Evolutionary conservation across 225 moss, liverwort and hornwort genomes (phyloP).

Genomic region (Polytrichum formosum): DNA sequence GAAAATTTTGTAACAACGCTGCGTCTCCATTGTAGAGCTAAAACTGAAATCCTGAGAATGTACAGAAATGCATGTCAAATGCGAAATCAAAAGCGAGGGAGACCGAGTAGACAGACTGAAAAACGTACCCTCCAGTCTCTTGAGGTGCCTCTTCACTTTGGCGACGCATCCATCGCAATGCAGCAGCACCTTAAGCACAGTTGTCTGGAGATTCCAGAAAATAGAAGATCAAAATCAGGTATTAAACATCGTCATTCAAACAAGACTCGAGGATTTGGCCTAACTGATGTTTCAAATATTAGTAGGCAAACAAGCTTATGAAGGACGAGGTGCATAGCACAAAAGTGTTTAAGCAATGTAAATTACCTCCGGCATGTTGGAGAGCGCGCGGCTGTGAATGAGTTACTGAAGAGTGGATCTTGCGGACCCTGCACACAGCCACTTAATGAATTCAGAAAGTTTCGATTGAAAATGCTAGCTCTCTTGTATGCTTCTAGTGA

Average conservation of each 20-base stretch:
- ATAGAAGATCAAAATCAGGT: neutral
- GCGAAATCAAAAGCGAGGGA: neutral
- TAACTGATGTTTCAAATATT: neutral
- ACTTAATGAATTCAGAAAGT: too few relatives aligned
- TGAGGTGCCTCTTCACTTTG: slow-evolving; percentile 52
- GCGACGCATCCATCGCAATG: slow-evolving; percentile 59
- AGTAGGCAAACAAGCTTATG: neutral
- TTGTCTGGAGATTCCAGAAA: slow-evolving; percentile 17
- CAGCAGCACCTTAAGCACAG: slow-evolving; percentile 46
- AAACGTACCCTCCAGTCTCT: slow-evolving; percentile 38
- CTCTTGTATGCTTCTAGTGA: too few relatives aligned
- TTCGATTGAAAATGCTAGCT: too few relatives aligned
- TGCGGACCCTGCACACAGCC: too few relatives aligned
- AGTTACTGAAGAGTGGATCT: too few relatives aligned
- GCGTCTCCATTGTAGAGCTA: too few relatives aligned
- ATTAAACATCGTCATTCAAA: too few relatives aligned
- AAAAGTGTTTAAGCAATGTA: neutral
- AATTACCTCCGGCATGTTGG: slow-evolving; percentile 31
- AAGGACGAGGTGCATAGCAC: neutral
- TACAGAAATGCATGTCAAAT: neutral
- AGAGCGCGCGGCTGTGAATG: too few relatives aligned
- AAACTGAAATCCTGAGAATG: neutral
- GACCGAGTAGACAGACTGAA: too few relatives aligned
- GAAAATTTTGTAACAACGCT: too few relatives aligned
- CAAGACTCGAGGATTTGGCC: neutral